Conservation (phyloP, 208 protist species). For the Paratrypanosoma confusum region DNA sequence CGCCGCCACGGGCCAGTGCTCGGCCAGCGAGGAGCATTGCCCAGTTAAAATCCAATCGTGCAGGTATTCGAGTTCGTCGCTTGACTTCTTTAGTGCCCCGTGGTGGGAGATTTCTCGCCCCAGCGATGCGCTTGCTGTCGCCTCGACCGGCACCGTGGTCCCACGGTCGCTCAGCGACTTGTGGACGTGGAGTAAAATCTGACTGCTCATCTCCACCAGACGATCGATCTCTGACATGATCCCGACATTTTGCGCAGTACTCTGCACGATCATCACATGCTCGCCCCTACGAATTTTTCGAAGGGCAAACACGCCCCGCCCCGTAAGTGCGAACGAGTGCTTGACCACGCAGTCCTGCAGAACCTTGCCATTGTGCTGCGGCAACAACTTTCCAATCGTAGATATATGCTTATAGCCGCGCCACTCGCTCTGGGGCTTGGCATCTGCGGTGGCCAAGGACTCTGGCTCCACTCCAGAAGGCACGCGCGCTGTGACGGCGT, state of each 20-base stretch:
- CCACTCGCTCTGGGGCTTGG: slow-evolving; percentile 10
- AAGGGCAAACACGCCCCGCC: slow-evolving; percentile 75
- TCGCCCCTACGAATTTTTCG: slow-evolving; percentile 53
- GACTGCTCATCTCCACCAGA: slow-evolving; percentile 64
- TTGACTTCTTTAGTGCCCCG: too few relatives aligned
- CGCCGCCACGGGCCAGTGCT: slow-evolving; percentile 55
- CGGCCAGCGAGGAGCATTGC: slow-evolving; percentile 69
- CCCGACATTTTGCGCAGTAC: slow-evolving; percentile 64
- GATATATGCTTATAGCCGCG: slow-evolving; percentile 65
- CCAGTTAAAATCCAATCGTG: slow-evolving; percentile 76
- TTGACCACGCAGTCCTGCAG: slow-evolving; percentile 55
- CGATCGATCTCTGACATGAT: slow-evolving; percentile 64
- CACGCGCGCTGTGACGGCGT: not conserved
- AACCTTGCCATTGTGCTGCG: slow-evolving; percentile 60
- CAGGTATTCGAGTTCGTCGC: slow-evolving; percentile 24
- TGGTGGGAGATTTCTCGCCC: too few relatives aligned
- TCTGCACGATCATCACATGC: slow-evolving; percentile 74
- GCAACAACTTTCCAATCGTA: slow-evolving; percentile 38
- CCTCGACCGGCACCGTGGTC: not conserved
- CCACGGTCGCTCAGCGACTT: slow-evolving; percentile 1
- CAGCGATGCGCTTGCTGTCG: too few relatives aligned
- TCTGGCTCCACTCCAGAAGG: too few relatives aligned
- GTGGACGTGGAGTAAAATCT: slow-evolving; percentile 16
- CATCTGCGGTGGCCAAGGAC: not conserved
- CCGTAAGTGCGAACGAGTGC: slow-evolving; percentile 67